These are phyloP conservation scores for Ordospora pajunii DNA, from an alignment of 371 early-diverging fungal genomes.

Conservation along the genomic window DNA sequence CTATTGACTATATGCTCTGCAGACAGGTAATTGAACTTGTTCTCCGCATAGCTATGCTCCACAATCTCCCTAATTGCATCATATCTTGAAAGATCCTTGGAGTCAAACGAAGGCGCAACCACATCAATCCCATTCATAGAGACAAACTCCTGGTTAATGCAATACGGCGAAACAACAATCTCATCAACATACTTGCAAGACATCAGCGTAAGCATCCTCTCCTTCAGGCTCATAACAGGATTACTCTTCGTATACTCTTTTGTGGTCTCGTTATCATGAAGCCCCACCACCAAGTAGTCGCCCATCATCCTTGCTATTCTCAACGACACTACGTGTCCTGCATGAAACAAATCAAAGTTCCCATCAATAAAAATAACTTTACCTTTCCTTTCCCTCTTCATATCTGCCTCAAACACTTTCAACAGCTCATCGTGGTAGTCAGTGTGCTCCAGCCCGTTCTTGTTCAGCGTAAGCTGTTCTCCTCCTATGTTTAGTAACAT, in stretches of 20 bases:
- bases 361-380: slow-evolving; percentile 81
- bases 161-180: slow-evolving; percentile 22
- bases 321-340: slow-evolving; percentile 82
- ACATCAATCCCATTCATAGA: neutral
- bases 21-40: slow-evolving; percentile 21
- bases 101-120: slow-evolving; percentile 7
- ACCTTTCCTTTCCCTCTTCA: slow-evolving; percentile 18
- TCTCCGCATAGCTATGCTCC: neutral
- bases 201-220: slow-evolving; percentile 29
- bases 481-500: slow-evolving; percentile 66
- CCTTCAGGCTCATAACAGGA: slow-evolving; percentile 9
- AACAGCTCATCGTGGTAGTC: slow-evolving; percentile 7
- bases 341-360: slow-evolving; percentile 85
- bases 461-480: neutral
- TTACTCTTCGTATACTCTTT: neutral
- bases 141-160: slow-evolving; percentile 3
- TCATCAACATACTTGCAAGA: slow-evolving; percentile 41
- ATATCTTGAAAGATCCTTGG: slow-evolving; percentile 18
- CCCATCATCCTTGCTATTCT: slow-evolving; percentile 72
- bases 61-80: neutral
- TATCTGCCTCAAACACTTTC: neutral
- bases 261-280: slow-evolving; percentile 72
- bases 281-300: slow-evolving; percentile 77
- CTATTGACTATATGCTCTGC: slow-evolving; percentile 31
- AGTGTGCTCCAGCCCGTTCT: neutral